These are phyloP conservation scores for Persicaria tinctoria DNA, from an alignment of 148 eudicot species.

Conservation along the genomic window DNA sequence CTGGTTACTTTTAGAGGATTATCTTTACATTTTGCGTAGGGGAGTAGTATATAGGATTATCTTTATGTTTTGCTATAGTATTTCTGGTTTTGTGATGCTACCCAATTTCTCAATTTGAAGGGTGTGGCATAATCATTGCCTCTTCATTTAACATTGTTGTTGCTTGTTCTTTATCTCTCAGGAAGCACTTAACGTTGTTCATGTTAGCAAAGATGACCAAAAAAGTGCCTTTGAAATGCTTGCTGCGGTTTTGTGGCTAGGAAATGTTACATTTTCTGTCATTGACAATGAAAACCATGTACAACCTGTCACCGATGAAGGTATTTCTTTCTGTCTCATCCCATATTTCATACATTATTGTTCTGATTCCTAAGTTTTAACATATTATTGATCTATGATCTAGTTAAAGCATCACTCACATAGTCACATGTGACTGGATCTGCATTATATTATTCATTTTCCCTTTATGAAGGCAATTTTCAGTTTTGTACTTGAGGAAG, in stretches of 20 bases:
- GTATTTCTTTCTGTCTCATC: constrained; percentile 20
- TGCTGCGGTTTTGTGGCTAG: constrained; percentile 87
- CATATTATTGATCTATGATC: neutral
- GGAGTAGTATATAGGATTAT: neutral
- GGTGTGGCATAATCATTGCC: neutral
- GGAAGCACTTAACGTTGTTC: constrained; percentile 96
- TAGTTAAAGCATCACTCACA: neutral
- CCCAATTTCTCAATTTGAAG: too few relatives aligned
- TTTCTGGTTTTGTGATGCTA: too few relatives aligned
- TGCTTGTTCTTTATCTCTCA: constrained; percentile 20
- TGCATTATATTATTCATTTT: neutral
- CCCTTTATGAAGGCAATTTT: neutral
- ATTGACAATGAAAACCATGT: constrained; percentile 86
- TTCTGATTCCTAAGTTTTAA: neutral
- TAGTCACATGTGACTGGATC: neutral
- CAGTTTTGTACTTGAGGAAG: neutral
- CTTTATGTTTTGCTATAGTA: too few relatives aligned
- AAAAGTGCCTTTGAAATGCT: constrained; percentile 81
- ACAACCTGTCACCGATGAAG: constrained; percentile 71
- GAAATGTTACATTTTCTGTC: constrained; percentile 60
- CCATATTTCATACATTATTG: neutral
- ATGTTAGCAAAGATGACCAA: constrained; percentile 82
- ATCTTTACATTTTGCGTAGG: neutral
- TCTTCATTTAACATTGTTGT: neutral
- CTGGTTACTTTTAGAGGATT: constrained; percentile 2